These are phyloP conservation scores for Amyloporia xantha DNA, from an alignment of 768 basidiomycete species.

Conservation along the genomic window DNA sequence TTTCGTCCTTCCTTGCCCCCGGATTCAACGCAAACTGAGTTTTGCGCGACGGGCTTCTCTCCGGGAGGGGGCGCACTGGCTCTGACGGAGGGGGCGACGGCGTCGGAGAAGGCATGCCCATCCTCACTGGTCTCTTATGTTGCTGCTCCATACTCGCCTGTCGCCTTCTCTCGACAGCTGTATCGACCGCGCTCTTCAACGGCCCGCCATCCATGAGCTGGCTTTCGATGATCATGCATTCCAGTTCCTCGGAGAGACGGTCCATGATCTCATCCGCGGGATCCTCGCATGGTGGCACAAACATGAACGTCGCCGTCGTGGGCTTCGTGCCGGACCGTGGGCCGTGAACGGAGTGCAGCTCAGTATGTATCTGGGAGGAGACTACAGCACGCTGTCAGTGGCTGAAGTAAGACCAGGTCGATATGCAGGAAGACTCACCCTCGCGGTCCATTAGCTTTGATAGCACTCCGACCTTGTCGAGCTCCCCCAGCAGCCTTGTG, in stretches of 20 bases:
- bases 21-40: background rate
- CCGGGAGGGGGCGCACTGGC: background rate
- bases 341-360: constrained; percentile 46
- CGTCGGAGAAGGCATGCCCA: constrained; percentile 6
- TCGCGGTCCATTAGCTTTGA: constrained; percentile 47
- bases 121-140: background rate
- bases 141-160: background rate
- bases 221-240: constrained; percentile 57
- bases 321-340: constrained; percentile 17
- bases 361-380: constrained; percentile 44
- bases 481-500: constrained; percentile 23
- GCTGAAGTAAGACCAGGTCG: background rate
- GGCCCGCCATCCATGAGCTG: constrained; percentile 53
- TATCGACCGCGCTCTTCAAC: constrained; percentile 31
- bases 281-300: constrained; percentile 22
- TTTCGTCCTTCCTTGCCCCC: background rate
- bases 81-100: constrained; percentile 4
- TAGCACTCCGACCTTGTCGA: constrained; percentile 35
- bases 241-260: constrained; percentile 49
- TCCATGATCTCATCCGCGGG: constrained; percentile 33
- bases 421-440: constrained; percentile 28
- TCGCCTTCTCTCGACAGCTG: constrained; percentile 10
- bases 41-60: background rate
- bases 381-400: constrained; percentile 26
- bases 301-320: constrained; percentile 29